Evolutionary conservation across 495 filamentous ascomycete genomes (phyloP), one percentile per base, ranked within the genome.

Genomic region (Aspergillus sclerotioniger): DNA sequence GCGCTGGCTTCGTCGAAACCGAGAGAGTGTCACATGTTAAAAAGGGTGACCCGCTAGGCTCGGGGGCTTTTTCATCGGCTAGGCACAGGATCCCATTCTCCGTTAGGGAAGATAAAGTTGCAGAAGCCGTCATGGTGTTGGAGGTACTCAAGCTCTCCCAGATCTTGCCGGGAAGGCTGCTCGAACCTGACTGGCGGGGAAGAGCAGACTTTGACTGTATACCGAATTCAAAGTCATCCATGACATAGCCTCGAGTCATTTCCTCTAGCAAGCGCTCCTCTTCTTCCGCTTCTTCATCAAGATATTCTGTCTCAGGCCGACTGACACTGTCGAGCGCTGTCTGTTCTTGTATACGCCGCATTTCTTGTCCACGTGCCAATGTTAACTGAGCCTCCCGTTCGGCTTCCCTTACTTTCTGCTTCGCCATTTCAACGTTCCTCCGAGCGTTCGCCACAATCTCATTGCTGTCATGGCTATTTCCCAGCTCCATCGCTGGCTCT

Each of bases 211-310:
- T 92, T 3, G 84, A 81, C 62, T 85, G 85, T 16, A 85, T 66
- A 48, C 85, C 88, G 69, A 96, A 90, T 55, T 92, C 82, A 65
- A 95, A 93, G 54, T 93, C 90, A 56, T 94, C 90, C 76, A 96
- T 87, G 31, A 88, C 80, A 66, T 93, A 95, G 49, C 89, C 91
- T 59, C 81, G 84, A 0, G 91, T 94, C 85, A 96, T 93, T 67
- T 96, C 91, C 62, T 98, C 94, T 37, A 98, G 71, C 58, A 97
- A 79, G 37, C 91, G 83, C 66, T 98, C 92, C 67, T 96, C 94
- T 61, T 96, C 91, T 53, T 92, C 90, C n/a, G 86, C 88, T 56
- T 92, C 90, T 41, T 90, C 88, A 50, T 87, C 86, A 53, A 83
- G 80, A 58, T 82, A 79, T 48, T 76, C 76, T 10, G 70, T 69